A percentile compares a stretch with the other conserved stretches of the same genome.
Evolutionary conservation across 441 rosid species (phyloP).

Genomic region (Pelargonium cotyledonis): DNA sequence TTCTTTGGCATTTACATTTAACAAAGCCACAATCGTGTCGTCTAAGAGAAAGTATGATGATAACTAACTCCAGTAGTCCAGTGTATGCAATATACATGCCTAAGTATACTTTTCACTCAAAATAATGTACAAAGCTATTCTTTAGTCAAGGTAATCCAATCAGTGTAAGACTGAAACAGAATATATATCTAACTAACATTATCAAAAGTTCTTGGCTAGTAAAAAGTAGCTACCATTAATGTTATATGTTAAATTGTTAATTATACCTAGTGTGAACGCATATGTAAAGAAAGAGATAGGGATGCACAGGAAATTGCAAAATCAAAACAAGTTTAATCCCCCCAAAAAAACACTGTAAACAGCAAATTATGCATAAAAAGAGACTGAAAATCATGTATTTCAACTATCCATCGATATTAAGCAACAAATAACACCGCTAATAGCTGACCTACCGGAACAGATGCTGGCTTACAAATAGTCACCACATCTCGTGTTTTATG

Average conservation of each 20-base stretch:
- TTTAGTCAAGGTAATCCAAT: neutral
- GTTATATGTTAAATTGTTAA: neutral
- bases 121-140: neutral
- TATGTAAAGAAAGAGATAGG: neutral
- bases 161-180: neutral
- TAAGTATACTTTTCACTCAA: neutral
- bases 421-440: neutral
- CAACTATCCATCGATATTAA: neutral
- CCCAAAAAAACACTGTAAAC: neutral
- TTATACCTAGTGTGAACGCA: neutral
- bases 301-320: neutral
- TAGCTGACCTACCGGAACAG: conserved; percentile 63
- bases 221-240: neutral
- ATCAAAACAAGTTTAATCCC: too few species aligned
- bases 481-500: conserved; percentile 62
- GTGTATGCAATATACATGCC: neutral
- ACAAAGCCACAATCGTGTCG: neutral
- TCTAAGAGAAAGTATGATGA: conserved; percentile 2
- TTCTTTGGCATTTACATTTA: neutral
- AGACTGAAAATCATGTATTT: neutral
- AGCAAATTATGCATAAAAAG: neutral
- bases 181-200: neutral
- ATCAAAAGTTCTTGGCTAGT: neutral
- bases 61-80: neutral
- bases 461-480: conserved; percentile 82